phyloP scores from a whole-genome alignment of 192 early-diverging fungal species.

The Lobulomyces angularis region DNA sequence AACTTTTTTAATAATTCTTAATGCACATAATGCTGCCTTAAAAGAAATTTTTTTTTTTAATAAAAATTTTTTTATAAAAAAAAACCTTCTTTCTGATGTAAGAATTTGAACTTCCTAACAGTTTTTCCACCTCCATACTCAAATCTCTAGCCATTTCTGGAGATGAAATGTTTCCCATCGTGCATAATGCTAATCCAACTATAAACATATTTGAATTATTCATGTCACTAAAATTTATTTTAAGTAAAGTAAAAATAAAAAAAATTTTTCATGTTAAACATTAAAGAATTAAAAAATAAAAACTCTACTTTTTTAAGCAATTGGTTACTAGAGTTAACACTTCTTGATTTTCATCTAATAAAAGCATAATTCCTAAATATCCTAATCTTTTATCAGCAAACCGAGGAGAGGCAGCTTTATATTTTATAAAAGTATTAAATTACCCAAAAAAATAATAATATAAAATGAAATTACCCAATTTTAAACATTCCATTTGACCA shows the following conservation, averaged over 20 bases:
- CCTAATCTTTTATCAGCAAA: constrained; percentile 97
- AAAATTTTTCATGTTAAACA: constrained; percentile 1
- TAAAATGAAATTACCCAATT: constrained; percentile 45
- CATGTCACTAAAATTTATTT: constrained; percentile 60
- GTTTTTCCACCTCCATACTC: constrained; percentile 82
- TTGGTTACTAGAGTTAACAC: constrained; percentile 95
- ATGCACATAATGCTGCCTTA: constrained; percentile 81
- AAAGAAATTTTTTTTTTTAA: constrained; percentile 3
- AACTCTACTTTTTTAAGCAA: constrained; percentile 83
- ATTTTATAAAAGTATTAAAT: constrained; percentile 1
- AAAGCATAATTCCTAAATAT: constrained; percentile 93
- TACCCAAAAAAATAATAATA: constrained; percentile 1
- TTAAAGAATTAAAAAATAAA: background rate
- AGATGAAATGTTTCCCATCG: constrained; percentile 92
- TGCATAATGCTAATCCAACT: constrained; percentile 92
- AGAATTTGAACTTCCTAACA: constrained; percentile 78
- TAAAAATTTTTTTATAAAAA: background rate
- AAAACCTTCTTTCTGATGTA: constrained; percentile 92
- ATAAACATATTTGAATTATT: constrained; percentile 92
- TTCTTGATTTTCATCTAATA: constrained; percentile 97
- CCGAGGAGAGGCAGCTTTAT: constrained; percentile 67
- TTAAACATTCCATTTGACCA: constrained; percentile 98
- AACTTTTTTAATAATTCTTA: constrained; percentile 83
- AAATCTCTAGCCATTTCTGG: constrained; percentile 91
- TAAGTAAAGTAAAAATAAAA: constrained; percentile 5